phyloP scores from a whole-genome alignment of 202 grass and related monocot genomes.

The Brachypodium distachyon region DNA sequence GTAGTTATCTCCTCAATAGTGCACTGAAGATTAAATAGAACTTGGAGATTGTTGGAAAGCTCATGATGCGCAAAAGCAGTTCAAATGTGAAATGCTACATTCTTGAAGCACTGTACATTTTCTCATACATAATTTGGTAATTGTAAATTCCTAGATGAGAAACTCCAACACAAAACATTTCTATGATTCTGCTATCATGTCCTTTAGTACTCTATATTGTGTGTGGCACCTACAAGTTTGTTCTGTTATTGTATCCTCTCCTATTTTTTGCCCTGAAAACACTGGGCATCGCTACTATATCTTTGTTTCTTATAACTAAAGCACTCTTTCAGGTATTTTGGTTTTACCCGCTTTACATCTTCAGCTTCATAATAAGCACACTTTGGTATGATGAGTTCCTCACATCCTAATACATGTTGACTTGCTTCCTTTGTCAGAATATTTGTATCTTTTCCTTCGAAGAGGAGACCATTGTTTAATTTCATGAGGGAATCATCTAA shows the following conservation, averaged over 20 bases:
- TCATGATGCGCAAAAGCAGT: not conserved
- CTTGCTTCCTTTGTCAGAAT: constrained; percentile 2
- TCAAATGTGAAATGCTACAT: not conserved
- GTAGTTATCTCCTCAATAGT: not conserved
- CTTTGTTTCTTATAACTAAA: constrained; percentile 27
- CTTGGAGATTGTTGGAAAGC: not conserved
- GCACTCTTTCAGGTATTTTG: constrained; percentile 64
- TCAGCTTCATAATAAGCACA: constrained; percentile 82
- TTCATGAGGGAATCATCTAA: constrained; percentile 3
- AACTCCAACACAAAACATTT: not conserved
- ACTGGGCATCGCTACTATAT: not conserved
- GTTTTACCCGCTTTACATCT: constrained; percentile 96
- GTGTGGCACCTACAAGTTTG: not conserved
- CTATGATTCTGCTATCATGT: not conserved
- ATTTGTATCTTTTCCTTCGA: not conserved
- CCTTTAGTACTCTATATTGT: not conserved
- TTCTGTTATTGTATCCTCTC: not conserved
- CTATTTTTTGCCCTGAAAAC: not conserved
- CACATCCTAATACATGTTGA: not conserved
- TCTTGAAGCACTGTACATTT: constrained; percentile 1
- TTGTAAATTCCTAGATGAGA: not conserved
- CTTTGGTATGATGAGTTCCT: constrained; percentile 61
- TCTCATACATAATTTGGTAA: not conserved
- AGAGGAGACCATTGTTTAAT: not conserved
- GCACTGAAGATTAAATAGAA: not conserved